These are phyloP conservation scores for Tolypocladium endophyticum DNA, from an alignment of 2,329 filamentous ascomycete species.

Conservation along the genomic window DNA sequence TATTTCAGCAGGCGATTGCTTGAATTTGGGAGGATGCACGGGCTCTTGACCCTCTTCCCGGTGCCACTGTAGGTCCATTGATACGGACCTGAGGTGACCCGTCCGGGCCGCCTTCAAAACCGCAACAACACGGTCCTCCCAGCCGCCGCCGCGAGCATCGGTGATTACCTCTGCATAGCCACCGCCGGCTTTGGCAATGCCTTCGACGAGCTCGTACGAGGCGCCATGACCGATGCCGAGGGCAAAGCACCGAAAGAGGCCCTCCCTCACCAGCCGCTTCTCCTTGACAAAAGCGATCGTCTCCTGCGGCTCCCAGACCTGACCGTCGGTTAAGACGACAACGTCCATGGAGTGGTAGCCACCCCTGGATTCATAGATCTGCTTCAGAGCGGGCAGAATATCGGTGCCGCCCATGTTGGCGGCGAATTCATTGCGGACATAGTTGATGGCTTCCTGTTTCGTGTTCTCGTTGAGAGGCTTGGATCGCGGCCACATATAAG, in stretches of 20 bases:
- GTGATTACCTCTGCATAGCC: conserved; percentile 32
- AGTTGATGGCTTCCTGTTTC: neutral
- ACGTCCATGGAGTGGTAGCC: neutral
- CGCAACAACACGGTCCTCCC: conserved; percentile 2
- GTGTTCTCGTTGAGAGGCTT: neutral
- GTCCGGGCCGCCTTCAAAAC: neutral
- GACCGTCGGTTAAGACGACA: conserved; percentile 3
- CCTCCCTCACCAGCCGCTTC: conserved; percentile 3
- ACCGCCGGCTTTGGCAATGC: conserved; percentile 45
- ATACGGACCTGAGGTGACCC: neutral
- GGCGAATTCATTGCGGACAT: neutral
- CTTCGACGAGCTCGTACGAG: conserved; percentile 47
- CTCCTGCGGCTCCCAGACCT: conserved; percentile 1
- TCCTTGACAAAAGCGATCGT: conserved; percentile 1
- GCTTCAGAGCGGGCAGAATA: neutral
- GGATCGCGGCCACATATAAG: neutral
- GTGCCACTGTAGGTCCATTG: neutral
- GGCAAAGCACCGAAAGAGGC: conserved; percentile 42
- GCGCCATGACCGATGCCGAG: conserved; percentile 44
- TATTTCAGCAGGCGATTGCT: conserved; percentile 1
- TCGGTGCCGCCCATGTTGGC: conserved; percentile 4
- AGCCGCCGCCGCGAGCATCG: neutral
- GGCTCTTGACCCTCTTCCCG: neutral
- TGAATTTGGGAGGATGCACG: neutral
- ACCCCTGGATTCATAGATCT: neutral